Evolutionary conservation across 441 rosid genomes (phyloP).

Genomic region (Hypseocharis bilobata): DNA sequence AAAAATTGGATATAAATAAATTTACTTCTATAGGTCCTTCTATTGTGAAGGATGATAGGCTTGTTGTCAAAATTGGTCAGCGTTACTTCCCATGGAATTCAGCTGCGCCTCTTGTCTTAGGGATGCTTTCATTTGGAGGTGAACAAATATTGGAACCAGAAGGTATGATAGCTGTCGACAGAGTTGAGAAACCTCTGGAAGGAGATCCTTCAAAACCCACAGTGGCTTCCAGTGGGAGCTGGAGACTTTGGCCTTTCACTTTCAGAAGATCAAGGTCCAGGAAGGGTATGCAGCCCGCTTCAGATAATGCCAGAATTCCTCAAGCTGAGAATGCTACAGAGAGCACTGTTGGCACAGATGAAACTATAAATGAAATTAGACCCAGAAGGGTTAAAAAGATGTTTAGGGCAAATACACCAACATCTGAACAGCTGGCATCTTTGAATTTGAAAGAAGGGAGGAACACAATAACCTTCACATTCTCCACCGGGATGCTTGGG

Average conservation of each 20-base stretch:
- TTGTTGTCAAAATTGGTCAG: constrained; percentile 43
- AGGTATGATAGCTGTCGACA: constrained; percentile 53
- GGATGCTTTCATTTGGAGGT: constrained; percentile 45
- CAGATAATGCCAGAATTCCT: constrained; percentile 24
- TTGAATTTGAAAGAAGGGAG: constrained; percentile 73
- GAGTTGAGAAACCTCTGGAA: constrained; percentile 33
- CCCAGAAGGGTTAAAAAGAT: constrained; percentile 45
- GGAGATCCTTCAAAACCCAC: constrained; percentile 34
- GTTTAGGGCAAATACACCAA: constrained; percentile 52
- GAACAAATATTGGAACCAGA: constrained; percentile 39
- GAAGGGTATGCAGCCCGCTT: constrained; percentile 23
- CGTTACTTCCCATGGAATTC: constrained; percentile 56
- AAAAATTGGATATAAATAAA: constrained; percentile 38
- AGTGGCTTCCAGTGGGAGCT: constrained; percentile 43
- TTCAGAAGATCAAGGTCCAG: constrained; percentile 41
- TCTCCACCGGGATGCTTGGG: constrained; percentile 86
- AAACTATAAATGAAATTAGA: constrained; percentile 26
- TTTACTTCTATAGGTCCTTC: constrained; percentile 42
- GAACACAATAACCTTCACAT: constrained; percentile 66
- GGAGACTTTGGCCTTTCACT: constrained; percentile 90
- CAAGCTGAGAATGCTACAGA: constrained; percentile 31
- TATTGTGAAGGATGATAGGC: constrained; percentile 44
- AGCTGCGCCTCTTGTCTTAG: constrained; percentile 51
- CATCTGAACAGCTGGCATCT: constrained; percentile 77
- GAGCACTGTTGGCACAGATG: constrained; percentile 13